Percentiles rank a stretch among this genome's conserved stretches.
Conservation (phyloP, 1,284 basidiomycete species). For the Malassezia furfur region DNA sequence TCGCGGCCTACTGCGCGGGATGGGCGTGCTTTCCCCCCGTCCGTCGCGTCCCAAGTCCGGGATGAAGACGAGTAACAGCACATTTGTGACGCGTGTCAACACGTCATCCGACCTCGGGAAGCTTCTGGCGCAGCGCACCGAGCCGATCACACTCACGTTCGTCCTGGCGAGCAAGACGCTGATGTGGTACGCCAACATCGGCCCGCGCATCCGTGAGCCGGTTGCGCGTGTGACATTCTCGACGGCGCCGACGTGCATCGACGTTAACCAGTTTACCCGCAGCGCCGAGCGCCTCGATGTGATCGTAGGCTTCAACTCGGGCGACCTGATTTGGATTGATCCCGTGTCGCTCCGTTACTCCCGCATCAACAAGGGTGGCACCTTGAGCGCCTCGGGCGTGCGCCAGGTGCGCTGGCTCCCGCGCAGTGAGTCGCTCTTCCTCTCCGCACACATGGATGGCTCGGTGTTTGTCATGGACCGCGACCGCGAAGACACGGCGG, state of each 20-base stretch:
- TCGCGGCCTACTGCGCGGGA: slow-evolving; percentile 4
- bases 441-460: slow-evolving; percentile 83
- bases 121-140: slow-evolving; percentile 58
- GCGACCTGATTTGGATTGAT: slow-evolving; percentile 71
- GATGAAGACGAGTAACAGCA: slow-evolving; percentile 74
- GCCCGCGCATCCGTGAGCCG: slow-evolving; percentile 50
- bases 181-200: slow-evolving; percentile 31
- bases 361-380: slow-evolving; percentile 82
- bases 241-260: slow-evolving; percentile 70
- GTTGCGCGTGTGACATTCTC: slow-evolving; percentile 70
- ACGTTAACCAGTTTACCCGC: slow-evolving; percentile 67
- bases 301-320: slow-evolving; percentile 81
- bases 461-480: slow-evolving; percentile 78
- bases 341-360: slow-evolving; percentile 73
- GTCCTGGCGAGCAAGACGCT: slow-evolving; percentile 34
- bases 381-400: slow-evolving; percentile 68
- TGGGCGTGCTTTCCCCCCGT: slow-evolving; percentile 25
- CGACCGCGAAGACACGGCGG: slow-evolving; percentile 68
- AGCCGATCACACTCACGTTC: slow-evolving; percentile 51
- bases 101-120: slow-evolving; percentile 66
- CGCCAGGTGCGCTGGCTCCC: slow-evolving; percentile 83
- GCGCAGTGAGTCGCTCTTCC: slow-evolving; percentile 60
- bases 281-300: slow-evolving; percentile 72
- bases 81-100: slow-evolving; percentile 76
- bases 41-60: slow-evolving; percentile 68